Evolutionary conservation across 148 eudicot species (phyloP), one percentile per base, ranked within the genome.

Genomic region (Camellia japonica): DNA sequence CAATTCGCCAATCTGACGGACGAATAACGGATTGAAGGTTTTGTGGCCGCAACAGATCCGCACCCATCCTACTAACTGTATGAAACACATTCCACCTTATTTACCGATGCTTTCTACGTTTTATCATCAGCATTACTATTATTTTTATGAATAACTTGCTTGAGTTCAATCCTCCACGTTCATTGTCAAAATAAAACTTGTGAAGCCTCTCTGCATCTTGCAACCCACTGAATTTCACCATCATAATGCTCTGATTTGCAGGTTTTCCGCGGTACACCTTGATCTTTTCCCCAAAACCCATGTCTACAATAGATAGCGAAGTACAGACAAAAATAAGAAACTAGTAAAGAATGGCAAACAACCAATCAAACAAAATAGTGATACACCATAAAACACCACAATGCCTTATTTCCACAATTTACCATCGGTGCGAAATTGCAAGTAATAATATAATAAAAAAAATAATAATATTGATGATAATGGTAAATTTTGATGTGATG

Each of bases 181-280:
- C 89, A 7, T 77, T 82, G 55, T 83, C 85, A 47, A 75, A 42
- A 51, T 82, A 91, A 20, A 81, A 58, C 41, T 76, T 80, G 74
- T 87, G 88, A 69, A 88, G 87, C 74, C 89, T 85, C 79, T 85
- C 88, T 71, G 91, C 92, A 76, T 87, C 91, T 85, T 78, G 85
- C 67, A 91, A 79, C 38, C 92, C 84, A 10, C 38, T 86, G 75
- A 90, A 90, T 79, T 84, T 84, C 76, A 87, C 90, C 80, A 86
- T 70, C 82, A 84, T 78, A 20, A 81, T 77, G 47, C 86, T 83
- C 55, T 85, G 86, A 54, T 78, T 87, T 58, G 84, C 91, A 79
- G 91, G 84, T 76, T 84, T 86, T 38, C 91, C 92, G 44, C 49
- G 78, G 81, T 83, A 80, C 6, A 88, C 68, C 79, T 83, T 84